Base-by-base conservation (phyloP, 371 early-diverging fungal genomes). In the Saksenaea vasiformis region DNA sequence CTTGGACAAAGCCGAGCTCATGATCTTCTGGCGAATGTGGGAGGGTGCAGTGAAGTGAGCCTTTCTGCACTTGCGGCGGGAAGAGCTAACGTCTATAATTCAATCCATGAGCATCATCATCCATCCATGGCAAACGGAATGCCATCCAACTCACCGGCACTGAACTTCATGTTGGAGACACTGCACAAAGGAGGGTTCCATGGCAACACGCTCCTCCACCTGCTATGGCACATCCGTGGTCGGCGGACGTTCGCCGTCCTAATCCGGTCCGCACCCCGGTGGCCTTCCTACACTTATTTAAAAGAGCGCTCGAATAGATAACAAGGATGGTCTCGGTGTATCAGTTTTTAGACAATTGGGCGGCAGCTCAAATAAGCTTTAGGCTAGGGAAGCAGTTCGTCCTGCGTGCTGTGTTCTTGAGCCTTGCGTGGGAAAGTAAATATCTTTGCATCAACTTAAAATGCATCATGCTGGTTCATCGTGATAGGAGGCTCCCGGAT, bases 1-100 rank as follows among this genome's bases (percentile, higher is more conserved):
- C 96, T 98, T 99, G 82, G 94, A 91, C 82, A 99, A 90, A 76
- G 90, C 75, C 64, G 98, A 90, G 81, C 92, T 91, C 98, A 99
- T 96, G 82, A 98, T 93, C 88, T 90, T 91, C 77, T 95, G 91
- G 75, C 98, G 94, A 72, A 90, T 84, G 86, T 85, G 84, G 70
- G 97, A 97, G 70, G 98, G 93, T 72, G 98, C 99, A 66, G 93
- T 74, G 91, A 99, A 98, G 91, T 99, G 98, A 76, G 98, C 98
- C 91, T 95, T 95, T 83, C 98, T 90, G 85, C 89, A 85, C 92
- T 96, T 96, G 84, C 97, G 87, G 86, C 93, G 87, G 75, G 94
- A 94, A 73, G 96, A 96, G 77, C 93, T 91, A 71, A 95, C 96
- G 85, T 92, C 95, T 85, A 78, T 28, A 69, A 43, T 56, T 36